phyloP scores from a whole-genome alignment of 371 early-diverging fungal species.

The Rhizopus sp. region DNA sequence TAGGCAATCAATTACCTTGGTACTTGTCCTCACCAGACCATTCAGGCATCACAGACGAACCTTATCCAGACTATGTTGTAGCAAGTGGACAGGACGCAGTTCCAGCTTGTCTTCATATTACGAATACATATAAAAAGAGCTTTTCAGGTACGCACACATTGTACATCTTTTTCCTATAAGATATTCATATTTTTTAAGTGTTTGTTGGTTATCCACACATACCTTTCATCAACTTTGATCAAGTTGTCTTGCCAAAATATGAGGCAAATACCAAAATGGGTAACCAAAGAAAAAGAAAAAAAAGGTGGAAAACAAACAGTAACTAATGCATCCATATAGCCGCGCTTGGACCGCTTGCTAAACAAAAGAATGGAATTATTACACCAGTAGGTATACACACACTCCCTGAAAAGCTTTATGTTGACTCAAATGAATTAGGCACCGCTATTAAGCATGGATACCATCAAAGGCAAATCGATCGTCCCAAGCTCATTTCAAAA shows the following conservation, averaged over 20 bases:
- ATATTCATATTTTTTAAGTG: constrained; percentile 20
- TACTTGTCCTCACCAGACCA: constrained; percentile 24
- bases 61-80: constrained; percentile 37
- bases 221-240: constrained; percentile 49
- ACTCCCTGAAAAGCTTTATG: not conserved
- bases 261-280: constrained; percentile 49
- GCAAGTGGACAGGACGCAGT: constrained; percentile 37
- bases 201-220: constrained; percentile 46
- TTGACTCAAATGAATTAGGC: constrained; percentile 12
- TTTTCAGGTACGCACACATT: constrained; percentile 30
- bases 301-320: not conserved
- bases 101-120: constrained; percentile 34
- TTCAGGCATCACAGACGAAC: constrained; percentile 1
- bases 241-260: constrained; percentile 45
- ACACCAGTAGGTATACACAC: constrained; percentile 23
- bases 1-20: constrained; percentile 30
- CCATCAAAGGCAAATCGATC: not conserved
- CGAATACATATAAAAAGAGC: constrained; percentile 14
- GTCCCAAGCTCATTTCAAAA: constrained; percentile 9
- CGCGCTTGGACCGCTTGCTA: constrained; percentile 43
- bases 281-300: constrained; percentile 9
- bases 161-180: not conserved
- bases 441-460: constrained; percentile 21
- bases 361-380: constrained; percentile 45
- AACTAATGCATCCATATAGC: constrained; percentile 17